A percentile compares a stretch with the other conserved stretches of the same genome.
Conservation (phyloP, 768 basidiomycete genomes). For the Naganishia randhawae region DNA sequence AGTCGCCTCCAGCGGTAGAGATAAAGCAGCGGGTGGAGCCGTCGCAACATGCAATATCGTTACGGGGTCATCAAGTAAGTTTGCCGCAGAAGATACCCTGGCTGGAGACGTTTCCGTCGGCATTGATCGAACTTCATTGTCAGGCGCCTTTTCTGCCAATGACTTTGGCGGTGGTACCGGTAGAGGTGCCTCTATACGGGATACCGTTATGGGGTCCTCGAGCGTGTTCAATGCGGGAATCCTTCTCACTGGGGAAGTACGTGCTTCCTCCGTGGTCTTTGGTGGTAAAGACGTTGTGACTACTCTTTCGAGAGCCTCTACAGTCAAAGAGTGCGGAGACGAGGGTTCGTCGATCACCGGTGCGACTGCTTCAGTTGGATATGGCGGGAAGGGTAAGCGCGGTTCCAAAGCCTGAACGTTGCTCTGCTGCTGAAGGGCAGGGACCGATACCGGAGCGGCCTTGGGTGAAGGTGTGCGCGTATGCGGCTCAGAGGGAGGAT, state of each 20-base stretch:
- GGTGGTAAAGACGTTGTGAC: background rate
- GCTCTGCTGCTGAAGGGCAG: background rate
- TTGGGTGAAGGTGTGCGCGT: background rate
- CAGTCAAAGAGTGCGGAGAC: background rate
- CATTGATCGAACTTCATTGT: no score
- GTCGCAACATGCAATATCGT: no score
- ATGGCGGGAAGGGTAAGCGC: background rate
- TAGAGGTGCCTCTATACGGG: no score
- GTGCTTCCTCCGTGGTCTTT: background rate
- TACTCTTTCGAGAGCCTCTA: background rate
- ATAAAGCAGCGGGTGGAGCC: no score
- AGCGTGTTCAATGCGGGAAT: background rate
- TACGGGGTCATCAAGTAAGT: no score
- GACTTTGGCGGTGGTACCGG: background rate
- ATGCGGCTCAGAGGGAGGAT: background rate
- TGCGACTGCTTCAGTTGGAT: background rate
- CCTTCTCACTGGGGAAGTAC: background rate
- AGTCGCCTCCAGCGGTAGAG: no score
- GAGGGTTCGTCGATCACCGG: background rate
- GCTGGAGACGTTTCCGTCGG: no score
- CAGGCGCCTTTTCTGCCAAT: background rate
- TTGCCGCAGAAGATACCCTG: no score
- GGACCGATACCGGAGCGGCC: background rate
- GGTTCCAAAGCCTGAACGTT: background rate
- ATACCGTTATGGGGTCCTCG: background rate